Percentiles rank a stretch among this genome's conserved stretches.
These are phyloP conservation scores for Bipolaris victoriae DNA, from an alignment of 2,329 filamentous ascomycete genomes.

Conservation along the genomic window DNA sequence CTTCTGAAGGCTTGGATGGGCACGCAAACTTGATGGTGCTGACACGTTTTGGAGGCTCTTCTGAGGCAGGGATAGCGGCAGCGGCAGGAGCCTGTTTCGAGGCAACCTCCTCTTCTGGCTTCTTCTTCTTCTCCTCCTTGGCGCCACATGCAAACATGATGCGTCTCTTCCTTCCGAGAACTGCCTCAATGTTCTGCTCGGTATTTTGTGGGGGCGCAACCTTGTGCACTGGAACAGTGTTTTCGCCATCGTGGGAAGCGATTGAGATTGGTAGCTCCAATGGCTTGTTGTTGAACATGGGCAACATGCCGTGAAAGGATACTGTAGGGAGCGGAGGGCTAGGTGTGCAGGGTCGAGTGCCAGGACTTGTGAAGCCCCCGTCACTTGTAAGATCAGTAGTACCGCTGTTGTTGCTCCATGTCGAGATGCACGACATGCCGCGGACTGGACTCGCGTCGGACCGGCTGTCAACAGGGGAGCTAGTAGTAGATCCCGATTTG, in stretches of 20 bases:
- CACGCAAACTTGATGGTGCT: conserved; percentile 78
- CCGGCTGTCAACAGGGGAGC: conserved; percentile 52
- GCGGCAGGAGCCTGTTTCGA: conserved; percentile 29
- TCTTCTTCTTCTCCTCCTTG: conserved; percentile 53
- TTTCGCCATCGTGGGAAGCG: conserved; percentile 46
- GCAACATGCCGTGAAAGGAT: conserved; percentile 48
- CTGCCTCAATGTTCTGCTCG: conserved; percentile 67
- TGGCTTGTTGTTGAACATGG: conserved; percentile 47
- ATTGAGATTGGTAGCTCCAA: conserved; percentile 48
- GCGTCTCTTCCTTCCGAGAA: conserved; percentile 77
- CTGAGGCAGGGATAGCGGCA: conserved; percentile 17
- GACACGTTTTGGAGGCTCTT: conserved; percentile 58
- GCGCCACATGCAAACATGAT: conserved; percentile 87
- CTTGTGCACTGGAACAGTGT: conserved; percentile 36
- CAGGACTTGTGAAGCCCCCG: conserved; percentile 86
- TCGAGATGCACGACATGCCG: conserved; percentile 64
- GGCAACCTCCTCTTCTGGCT: conserved; percentile 38
- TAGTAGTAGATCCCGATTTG: conserved; percentile 55
- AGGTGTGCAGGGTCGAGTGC: conserved; percentile 78
- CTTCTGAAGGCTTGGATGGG: conserved; percentile 58
- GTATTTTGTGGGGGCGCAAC: conserved; percentile 41
- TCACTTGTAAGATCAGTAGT: conserved; percentile 95
- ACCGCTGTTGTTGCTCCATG: conserved; percentile 79
- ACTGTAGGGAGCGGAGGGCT: conserved; percentile 79
- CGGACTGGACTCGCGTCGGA: conserved; percentile 46